A percentile compares a stretch with the other conserved stretches of the same genome.
These are phyloP conservation scores for Paecilomyces dactylethromorphus DNA, from an alignment of 2,329 filamentous ascomycete genomes.

Conservation along the genomic window DNA sequence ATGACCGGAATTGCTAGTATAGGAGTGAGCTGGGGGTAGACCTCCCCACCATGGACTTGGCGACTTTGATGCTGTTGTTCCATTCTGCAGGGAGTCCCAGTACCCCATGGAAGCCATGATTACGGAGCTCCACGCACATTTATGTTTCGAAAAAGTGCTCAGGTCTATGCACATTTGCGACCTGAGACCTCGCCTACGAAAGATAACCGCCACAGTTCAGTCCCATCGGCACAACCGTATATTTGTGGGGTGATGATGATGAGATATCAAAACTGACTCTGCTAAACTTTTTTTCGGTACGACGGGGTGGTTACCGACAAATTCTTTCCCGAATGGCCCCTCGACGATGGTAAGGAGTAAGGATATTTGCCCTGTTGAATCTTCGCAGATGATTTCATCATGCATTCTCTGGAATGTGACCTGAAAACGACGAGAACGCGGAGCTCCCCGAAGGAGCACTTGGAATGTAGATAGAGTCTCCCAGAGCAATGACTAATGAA, in stretches of 20 bases:
- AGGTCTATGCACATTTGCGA: background rate
- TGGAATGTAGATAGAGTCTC: background rate
- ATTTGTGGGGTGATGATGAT: background rate
- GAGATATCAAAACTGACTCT: background rate
- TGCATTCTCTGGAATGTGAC: background rate
- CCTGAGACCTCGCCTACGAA: background rate
- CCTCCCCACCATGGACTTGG: background rate
- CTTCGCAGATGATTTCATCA: background rate
- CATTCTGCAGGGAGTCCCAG: background rate
- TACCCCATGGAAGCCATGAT: background rate
- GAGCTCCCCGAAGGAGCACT: too few species aligned
- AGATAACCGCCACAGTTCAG: background rate
- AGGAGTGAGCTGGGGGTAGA: background rate
- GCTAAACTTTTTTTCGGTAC: background rate
- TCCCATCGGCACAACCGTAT: background rate
- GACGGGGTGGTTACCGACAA: background rate
- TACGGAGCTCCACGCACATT: background rate
- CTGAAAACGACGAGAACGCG: background rate
- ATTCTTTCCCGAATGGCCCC: background rate
- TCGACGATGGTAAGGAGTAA: background rate
- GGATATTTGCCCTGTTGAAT: background rate
- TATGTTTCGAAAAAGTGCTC: background rate
- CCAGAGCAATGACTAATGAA: background rate
- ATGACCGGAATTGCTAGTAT: conserved; percentile 2
- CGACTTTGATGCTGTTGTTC: background rate